phyloP scores from a whole-genome alignment of 164 flowering plant genomes.

The Chloranthus sessilifolius region DNA sequence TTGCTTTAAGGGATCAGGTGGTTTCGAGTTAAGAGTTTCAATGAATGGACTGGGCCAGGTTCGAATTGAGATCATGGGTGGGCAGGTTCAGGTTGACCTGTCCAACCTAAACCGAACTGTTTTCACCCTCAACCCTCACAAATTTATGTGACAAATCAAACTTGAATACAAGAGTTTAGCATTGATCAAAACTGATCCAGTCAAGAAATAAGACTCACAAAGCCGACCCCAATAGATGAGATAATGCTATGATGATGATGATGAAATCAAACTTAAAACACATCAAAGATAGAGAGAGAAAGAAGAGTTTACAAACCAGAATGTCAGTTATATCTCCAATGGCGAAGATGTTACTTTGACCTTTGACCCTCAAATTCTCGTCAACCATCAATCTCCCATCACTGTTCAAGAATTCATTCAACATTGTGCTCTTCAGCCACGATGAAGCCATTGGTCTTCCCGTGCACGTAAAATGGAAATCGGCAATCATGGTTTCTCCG shows the following conservation, averaged over 20 bases:
- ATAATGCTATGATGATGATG: not conserved
- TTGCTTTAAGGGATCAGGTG: too few relatives aligned
- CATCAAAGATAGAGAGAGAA: not conserved
- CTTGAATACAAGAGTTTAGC: too few relatives aligned
- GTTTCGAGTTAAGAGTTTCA: too few relatives aligned
- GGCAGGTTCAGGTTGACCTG: too few relatives aligned
- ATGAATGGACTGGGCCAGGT: too few relatives aligned
- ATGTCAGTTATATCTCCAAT: slow-evolving; percentile 79
- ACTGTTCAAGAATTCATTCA: slow-evolving; percentile 41
- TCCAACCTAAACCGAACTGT: too few relatives aligned
- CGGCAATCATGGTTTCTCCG: slow-evolving; percentile 58
- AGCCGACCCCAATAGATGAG: too few relatives aligned
- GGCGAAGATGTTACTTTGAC: slow-evolving; percentile 58
- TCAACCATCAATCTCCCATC: slow-evolving; percentile 72
- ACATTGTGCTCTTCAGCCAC: slow-evolving; percentile 55
- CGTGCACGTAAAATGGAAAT: slow-evolving; percentile 66
- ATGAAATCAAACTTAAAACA: not conserved
- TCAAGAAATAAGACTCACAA: too few relatives aligned
- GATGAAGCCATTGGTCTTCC: slow-evolving; percentile 51
- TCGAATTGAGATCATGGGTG: too few relatives aligned
- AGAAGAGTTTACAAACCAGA: slow-evolving; percentile 35
- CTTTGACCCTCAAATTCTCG: slow-evolving; percentile 58
- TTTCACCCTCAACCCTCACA: too few relatives aligned
- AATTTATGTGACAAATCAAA: too few relatives aligned
- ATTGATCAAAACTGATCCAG: too few relatives aligned